Conservation (phyloP, 768 basidiomycete species). For the Russula foetens region DNA sequence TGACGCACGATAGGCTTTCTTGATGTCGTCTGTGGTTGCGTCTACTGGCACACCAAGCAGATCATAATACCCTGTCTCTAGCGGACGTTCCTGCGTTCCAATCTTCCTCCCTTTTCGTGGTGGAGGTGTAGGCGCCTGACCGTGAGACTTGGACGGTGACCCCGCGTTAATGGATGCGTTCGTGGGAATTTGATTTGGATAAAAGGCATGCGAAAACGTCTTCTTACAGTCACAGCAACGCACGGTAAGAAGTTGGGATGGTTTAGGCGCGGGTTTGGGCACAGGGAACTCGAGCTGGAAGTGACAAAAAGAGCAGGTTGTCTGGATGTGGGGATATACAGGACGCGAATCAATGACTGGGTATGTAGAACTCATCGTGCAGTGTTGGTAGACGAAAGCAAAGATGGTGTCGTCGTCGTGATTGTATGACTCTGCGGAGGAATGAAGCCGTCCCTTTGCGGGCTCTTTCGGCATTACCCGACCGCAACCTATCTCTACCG, state of each 20-base stretch:
- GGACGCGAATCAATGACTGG: constrained; percentile 56
- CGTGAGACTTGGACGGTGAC: constrained; percentile 12
- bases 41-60: constrained; percentile 66
- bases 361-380: constrained; percentile 37
- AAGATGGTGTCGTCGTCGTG: no score
- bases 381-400: not conserved
- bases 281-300: constrained; percentile 58
- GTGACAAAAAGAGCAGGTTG: constrained; percentile 52
- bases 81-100: constrained; percentile 78
- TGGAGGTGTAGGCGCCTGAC: constrained; percentile 6
- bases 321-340: constrained; percentile 55
- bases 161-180: constrained; percentile 2
- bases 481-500: no score
- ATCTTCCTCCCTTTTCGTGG: constrained; percentile 62
- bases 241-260: constrained; percentile 52
- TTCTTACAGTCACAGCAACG: constrained; percentile 63
- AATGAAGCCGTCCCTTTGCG: no score
- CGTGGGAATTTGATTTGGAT: constrained; percentile 48
- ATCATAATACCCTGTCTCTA: constrained; percentile 91
- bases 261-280: constrained; percentile 48
- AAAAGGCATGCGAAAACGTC: constrained; percentile 56
- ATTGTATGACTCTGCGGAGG: no score
- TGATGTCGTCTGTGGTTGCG: constrained; percentile 78
- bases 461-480: not conserved
- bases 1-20: constrained; percentile 78